Base-by-base conservation (phyloP, 495 filamentous ascomycete genomes). In the Daldinia childiae region DNA sequence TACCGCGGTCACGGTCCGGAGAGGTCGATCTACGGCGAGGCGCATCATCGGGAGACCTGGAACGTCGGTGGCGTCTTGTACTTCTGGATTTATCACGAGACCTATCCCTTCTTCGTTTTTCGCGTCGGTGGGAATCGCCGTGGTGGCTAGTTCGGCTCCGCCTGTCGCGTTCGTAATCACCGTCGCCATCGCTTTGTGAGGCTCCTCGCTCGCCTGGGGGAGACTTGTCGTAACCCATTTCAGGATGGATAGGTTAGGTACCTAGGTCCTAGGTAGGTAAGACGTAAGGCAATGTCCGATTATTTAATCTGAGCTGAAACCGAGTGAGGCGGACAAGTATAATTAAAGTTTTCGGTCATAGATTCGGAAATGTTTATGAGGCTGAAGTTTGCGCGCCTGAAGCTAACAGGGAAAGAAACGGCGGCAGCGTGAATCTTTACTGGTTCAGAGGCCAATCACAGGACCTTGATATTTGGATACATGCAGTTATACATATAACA, bases 41-140 rank as follows among this genome's bases (percentile, higher is more conserved):
- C 58, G 72, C 62, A 26, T 74, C 69, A 24, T 73, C 68, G 17
- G 81, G 81, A 15, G 80, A 80, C 58, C 73, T 74, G 12, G 82
- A 84, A 27, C 81, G 80, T 41, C 78, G 68, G 41, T 68, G 71
- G 26, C 69, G 71, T 50, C 69, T 72, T 62, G 71, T 73, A 15
- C 76, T 74, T 51, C 74, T 64, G 29, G 79, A 82, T 30, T 64
- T 57, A 56, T 77, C 69, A 21, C 65, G 68, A 36, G 73, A 67
- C 21, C 75, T 73, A 0, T 73, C 62, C 54, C 70, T 72, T 50
- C 58, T 67, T 27, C 74, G 71, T 11, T 36, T 12, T 9, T 36
- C 68, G 27, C 54, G 64, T 57, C 74, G 71, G 19, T 74, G 57
- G 2, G 58, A n/a, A 15, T 79, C 74, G 32, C 74, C 64, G 26